Evolutionary conservation across 345 rosid species (phyloP), one percentile per base, ranked within the genome.

Genomic region (Populus nigra): DNA sequence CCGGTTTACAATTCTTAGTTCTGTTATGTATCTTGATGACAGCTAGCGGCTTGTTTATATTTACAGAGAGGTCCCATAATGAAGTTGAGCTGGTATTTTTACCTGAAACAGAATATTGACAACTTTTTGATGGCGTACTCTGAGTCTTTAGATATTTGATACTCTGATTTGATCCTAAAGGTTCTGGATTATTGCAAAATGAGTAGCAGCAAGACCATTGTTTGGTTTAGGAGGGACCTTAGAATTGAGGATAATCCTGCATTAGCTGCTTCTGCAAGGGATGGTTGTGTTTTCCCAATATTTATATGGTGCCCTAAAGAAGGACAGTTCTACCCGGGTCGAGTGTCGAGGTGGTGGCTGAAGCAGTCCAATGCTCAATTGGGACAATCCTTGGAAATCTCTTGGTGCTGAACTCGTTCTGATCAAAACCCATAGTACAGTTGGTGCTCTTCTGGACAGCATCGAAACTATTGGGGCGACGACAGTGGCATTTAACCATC

Each of bases 231-330:
- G 82, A 90, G 99, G 87, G 99, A 95, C 83, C 86, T 93, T 43
- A 87, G 99, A 85, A 90, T 95, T 72, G 99, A 95, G 79, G 99
- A 93, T 85, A 93, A 95, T 78, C 99, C 97, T n/a, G 98, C 99
- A n/a, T 84, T 95, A 85, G 88, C 97, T 41, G 91, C 92, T 0
- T 97, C 98, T 67, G 94, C 94, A 18, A 92, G 84, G 82, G 96
- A 90, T 31, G 98, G 99, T 33, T 68, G 82, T 33, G 89, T 95
- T 16, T 88, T 89, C 69, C 98, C 97, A 49, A 91, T 95, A 33
- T 93, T 85, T 74, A 91, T 91, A 80, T 95, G 99, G 98, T 93
- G 98, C 74, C 99, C 99, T 67, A 82, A 87, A 77, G 98, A 91
- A 84, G 96, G 89, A 38, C 95, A 93, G 55, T 95, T 93, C 85